These are phyloP conservation scores for Penicillium mononematosum DNA, from an alignment of 495 filamentous ascomycete species.

Conservation along the genomic window DNA sequence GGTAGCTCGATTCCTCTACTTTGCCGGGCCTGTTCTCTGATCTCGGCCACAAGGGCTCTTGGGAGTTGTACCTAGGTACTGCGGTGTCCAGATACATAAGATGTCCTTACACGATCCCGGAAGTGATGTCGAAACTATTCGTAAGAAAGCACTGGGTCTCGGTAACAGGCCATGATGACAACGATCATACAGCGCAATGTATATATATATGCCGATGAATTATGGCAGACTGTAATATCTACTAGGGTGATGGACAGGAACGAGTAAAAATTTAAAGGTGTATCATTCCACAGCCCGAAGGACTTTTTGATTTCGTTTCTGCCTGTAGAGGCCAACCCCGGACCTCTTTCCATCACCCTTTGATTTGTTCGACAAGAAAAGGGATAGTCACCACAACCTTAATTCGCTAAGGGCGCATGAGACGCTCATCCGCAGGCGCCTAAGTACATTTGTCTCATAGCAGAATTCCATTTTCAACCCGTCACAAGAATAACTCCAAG, in stretches of 20 bases:
- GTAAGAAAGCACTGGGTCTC: neutral
- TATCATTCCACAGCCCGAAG: slow-evolving; percentile 33
- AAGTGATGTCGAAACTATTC: neutral
- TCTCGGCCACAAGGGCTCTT: slow-evolving; percentile 18
- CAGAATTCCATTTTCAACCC: slow-evolving; percentile 52
- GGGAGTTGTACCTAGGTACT: slow-evolving; percentile 10
- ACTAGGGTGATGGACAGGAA: slow-evolving; percentile 14
- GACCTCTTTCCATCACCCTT: slow-evolving; percentile 34
- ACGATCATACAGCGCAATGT: neutral
- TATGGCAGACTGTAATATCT: neutral
- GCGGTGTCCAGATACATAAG: slow-evolving; percentile 16
- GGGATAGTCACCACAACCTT: slow-evolving; percentile 48
- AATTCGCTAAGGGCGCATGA: slow-evolving; percentile 48
- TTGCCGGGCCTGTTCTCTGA: slow-evolving; percentile 16
- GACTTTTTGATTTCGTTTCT: slow-evolving; percentile 34
- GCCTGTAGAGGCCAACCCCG: slow-evolving; percentile 30
- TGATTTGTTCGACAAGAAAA: slow-evolving; percentile 37
- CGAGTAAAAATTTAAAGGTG: slow-evolving; percentile 27
- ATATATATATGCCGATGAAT: neutral
- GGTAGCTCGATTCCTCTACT: slow-evolving; percentile 44
- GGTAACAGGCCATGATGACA: neutral
- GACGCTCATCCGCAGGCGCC: slow-evolving; percentile 47
- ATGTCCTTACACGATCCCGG: neutral
- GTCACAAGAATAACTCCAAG: slow-evolving; percentile 50
- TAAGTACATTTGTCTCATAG: slow-evolving; percentile 54